Evolutionary conservation across 1,139 yeast genomes (phyloP).

Genomic region (Entelexis sorbosivorans): DNA sequence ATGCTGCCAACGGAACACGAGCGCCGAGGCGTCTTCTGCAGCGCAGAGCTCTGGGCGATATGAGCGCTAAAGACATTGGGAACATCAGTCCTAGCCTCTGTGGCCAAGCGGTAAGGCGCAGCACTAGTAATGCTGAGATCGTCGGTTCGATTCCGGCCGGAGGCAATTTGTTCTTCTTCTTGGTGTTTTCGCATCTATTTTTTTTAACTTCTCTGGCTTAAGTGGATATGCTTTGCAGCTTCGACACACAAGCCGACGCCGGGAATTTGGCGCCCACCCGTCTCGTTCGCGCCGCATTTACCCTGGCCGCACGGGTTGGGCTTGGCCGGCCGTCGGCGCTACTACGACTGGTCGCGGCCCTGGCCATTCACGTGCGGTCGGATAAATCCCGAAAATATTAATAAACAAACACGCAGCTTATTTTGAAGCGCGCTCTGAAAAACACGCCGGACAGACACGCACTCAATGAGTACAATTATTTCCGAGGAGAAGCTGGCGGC

Average conservation of each 20-base stretch:
- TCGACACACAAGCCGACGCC: too few species aligned
- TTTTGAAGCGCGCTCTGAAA: not conserved
- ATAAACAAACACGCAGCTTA: not conserved
- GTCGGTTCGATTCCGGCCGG: conserved; percentile 78
- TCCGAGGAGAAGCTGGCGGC: conserved; percentile 62
- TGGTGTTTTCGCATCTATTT: too few species aligned
- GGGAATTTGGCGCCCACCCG: too few species aligned
- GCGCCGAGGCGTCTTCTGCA: too few species aligned
- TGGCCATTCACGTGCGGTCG: conserved; percentile 1
- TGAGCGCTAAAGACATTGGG: not conserved
- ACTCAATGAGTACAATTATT: conserved; percentile 29
- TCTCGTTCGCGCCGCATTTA: too few species aligned
- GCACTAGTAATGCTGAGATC: conserved; percentile 88
- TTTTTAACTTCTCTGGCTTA: too few species aligned
- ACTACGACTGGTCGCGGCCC: conserved; percentile 1
- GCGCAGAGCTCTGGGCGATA: too few species aligned
- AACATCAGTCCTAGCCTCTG: conserved; percentile 34
- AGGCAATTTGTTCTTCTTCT: conserved; percentile 40
- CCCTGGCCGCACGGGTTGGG: too few species aligned
- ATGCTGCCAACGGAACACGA: too few species aligned
- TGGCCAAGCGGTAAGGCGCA: conserved; percentile 91
- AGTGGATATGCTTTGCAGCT: too few species aligned
- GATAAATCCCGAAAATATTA: not conserved
- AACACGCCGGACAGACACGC: not conserved
- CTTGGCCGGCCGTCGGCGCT: not conserved